These are phyloP conservation scores for Hansfordia pulvinata DNA, from an alignment of 2,329 filamentous ascomycete genomes.

Conservation along the genomic window DNA sequence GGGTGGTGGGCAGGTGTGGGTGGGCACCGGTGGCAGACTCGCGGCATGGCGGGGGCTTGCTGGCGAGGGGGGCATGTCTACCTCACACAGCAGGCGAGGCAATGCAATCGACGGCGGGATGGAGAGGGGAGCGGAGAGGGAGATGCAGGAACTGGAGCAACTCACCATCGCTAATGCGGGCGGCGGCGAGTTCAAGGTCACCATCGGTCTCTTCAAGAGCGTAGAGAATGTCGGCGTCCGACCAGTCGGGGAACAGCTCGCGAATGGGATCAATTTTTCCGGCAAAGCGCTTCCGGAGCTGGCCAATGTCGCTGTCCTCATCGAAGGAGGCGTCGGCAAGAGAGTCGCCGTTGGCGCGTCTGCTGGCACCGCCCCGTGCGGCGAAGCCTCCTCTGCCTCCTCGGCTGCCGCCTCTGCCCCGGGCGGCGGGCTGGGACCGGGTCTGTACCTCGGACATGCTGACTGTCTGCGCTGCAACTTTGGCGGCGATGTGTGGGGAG, in stretches of 20 bases:
- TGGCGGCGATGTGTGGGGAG: slow-evolving; percentile 19
- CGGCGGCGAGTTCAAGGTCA: slow-evolving; percentile 61
- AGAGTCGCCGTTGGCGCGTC: slow-evolving; percentile 60
- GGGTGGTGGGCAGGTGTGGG: no score
- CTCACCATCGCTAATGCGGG: slow-evolving; percentile 68
- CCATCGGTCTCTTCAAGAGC: slow-evolving; percentile 80
- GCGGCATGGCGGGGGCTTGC: no score
- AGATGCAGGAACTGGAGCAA: slow-evolving; percentile 6
- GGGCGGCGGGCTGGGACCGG: slow-evolving; percentile 59
- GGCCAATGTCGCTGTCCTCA: slow-evolving; percentile 80
- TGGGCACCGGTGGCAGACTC: no score
- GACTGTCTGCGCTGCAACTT: no score
- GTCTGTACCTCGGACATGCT: slow-evolving; percentile 95
- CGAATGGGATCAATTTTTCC: slow-evolving; percentile 68
- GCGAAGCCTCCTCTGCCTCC: slow-evolving; percentile 70
- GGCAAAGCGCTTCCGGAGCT: slow-evolving; percentile 84
- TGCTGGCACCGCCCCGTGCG: slow-evolving; percentile 39
- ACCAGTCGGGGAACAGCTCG: slow-evolving; percentile 93
- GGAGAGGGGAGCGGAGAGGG: slow-evolving; percentile 5
- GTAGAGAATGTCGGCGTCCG: slow-evolving; percentile 86
- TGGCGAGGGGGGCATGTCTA: no score
- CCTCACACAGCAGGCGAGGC: no score
- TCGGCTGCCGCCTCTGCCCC: slow-evolving; percentile 82
- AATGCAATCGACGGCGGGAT: no score
- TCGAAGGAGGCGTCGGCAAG: slow-evolving; percentile 43